phyloP scores from a whole-genome alignment of 2,329 filamentous ascomycete genomes.

The Onygena corvina region DNA sequence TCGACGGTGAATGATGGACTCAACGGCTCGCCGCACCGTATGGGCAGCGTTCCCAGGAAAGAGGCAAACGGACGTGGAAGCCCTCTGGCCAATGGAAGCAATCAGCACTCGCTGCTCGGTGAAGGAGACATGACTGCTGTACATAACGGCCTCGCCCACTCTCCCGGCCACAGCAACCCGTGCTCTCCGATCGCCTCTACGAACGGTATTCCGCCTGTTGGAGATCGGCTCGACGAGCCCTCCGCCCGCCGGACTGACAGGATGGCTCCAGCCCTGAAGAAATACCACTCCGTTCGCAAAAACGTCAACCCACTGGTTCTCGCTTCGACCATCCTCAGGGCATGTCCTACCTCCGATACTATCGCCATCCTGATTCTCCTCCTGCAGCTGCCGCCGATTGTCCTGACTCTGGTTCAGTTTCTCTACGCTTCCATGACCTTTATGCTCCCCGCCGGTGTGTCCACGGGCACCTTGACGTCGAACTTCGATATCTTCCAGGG shows the following conservation, averaged over 20 bases:
- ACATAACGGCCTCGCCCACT: slow-evolving; percentile 23
- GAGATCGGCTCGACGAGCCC: slow-evolving; percentile 16
- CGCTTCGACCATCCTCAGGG: slow-evolving; percentile 73
- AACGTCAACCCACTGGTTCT: slow-evolving; percentile 63
- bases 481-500: slow-evolving; percentile 87
- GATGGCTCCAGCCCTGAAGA: slow-evolving; percentile 17
- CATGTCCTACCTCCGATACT: slow-evolving; percentile 84
- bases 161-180: slow-evolving; percentile 28
- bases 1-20: slow-evolving; percentile 19
- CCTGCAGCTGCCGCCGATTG: slow-evolving; percentile 78
- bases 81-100: slow-evolving; percentile 9
- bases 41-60: slow-evolving; percentile 23
- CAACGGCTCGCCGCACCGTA: slow-evolving; percentile 21
- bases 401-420: slow-evolving; percentile 78
- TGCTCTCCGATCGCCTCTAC: slow-evolving; percentile 23
- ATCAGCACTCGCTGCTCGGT: slow-evolving; percentile 21
- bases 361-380: slow-evolving; percentile 94
- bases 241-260: slow-evolving; percentile 24
- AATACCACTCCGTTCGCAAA: slow-evolving; percentile 24
- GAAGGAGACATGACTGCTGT: not conserved
- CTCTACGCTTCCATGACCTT: slow-evolving; percentile 89
- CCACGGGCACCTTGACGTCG: slow-evolving; percentile 61
- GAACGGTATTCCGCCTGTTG: slow-evolving; percentile 24
- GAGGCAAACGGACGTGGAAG: slow-evolving; percentile 17
- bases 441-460: slow-evolving; percentile 68